Evolutionary conservation across 2,329 filamentous ascomycete species (phyloP).

Genomic region (Aspergillus neoniger): DNA sequence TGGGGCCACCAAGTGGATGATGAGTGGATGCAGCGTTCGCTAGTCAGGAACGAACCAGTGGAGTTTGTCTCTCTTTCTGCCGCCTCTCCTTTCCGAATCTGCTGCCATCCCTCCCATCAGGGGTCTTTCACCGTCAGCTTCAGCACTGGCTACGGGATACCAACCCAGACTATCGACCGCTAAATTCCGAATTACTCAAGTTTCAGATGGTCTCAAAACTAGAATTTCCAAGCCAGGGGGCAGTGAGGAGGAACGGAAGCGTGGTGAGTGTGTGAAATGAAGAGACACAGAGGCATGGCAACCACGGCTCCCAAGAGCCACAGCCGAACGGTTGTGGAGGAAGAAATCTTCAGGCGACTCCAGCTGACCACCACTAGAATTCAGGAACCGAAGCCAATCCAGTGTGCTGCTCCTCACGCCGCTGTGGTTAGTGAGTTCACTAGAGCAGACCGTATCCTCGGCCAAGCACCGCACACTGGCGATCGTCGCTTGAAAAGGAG

Average conservation of each 20-base stretch:
- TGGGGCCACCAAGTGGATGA: background rate
- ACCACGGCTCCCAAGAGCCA: background rate
- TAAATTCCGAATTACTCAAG: background rate
- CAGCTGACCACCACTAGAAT: background rate
- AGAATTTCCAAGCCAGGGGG: background rate
- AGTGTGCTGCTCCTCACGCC: background rate
- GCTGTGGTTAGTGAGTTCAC: background rate
- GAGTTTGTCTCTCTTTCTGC: background rate
- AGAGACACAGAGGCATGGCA: no score
- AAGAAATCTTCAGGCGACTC: background rate
- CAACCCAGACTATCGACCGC: background rate
- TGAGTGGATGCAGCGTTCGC: background rate
- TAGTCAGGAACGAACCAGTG: conserved; percentile 6
- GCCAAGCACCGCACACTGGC: background rate
- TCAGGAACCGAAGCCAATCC: conserved; percentile 7
- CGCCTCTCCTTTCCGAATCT: background rate
- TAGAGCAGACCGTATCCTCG: conserved; percentile 1
- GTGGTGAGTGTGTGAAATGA: background rate
- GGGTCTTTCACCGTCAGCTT: background rate
- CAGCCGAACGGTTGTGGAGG: background rate
- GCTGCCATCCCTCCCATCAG: background rate
- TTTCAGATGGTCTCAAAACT: background rate
- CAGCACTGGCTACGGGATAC: background rate
- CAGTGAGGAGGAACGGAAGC: background rate
- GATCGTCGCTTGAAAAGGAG: conserved; percentile 3